These are phyloP conservation scores for Emmonsiellopsis sp. DNA, from an alignment of 2,329 filamentous ascomycete species.

Conservation along the genomic window DNA sequence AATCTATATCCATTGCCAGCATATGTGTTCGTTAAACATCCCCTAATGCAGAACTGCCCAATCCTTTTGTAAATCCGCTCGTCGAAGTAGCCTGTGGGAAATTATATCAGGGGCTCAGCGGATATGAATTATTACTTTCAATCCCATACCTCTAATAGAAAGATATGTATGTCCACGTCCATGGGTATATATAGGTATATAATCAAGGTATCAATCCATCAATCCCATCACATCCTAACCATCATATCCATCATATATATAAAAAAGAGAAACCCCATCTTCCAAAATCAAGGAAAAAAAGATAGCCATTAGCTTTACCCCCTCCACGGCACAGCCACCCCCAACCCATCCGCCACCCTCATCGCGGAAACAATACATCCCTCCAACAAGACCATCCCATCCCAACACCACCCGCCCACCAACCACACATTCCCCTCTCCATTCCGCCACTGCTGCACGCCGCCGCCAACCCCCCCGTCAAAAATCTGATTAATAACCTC, in stretches of 20 bases:
- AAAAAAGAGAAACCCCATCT: background rate
- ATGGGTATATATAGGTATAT: background rate
- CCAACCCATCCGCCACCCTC: constrained; percentile 46
- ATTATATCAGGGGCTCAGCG: no score
- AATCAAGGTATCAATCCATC: background rate
- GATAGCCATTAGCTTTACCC: background rate
- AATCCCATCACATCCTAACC: background rate
- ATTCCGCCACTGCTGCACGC: constrained; percentile 46
- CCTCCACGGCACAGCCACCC: constrained; percentile 34
- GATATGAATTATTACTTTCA: no score
- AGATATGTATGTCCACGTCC: no score
- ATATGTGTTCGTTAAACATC: no score
- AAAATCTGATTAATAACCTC: constrained; percentile 42
- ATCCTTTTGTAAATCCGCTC: no score
- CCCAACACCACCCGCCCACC: constrained; percentile 55
- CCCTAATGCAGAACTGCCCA: no score
- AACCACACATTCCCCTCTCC: constrained; percentile 48
- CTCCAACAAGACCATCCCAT: constrained; percentile 55
- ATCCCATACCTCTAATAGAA: no score
- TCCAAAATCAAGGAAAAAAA: background rate
- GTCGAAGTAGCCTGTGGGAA: no score
- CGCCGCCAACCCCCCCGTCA: constrained; percentile 4
- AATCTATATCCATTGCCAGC: no score
- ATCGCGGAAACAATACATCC: constrained; percentile 53
- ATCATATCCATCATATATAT: background rate